Evolutionary conservation across 805 yeast genomes (phyloP).

Genomic region (Wickerhamiella sorbophila): DNA sequence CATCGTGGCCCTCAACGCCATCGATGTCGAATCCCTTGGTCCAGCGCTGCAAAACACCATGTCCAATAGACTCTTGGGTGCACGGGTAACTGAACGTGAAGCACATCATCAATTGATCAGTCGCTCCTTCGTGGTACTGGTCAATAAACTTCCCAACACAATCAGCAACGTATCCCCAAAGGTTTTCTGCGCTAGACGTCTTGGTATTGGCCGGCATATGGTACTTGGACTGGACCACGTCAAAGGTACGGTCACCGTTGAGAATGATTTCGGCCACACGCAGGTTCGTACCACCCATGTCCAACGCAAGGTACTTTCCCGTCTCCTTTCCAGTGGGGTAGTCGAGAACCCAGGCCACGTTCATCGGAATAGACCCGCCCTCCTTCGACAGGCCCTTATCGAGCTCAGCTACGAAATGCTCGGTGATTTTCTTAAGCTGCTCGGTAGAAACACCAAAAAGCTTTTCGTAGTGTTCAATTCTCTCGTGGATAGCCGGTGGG

Average conservation of each 20-base stretch:
- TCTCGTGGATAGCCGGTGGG: slow-evolving; percentile 45
- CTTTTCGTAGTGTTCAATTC: slow-evolving; percentile 42
- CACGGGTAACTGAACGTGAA: slow-evolving; percentile 87
- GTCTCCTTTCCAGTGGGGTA: slow-evolving; percentile 83
- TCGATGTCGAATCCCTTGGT: slow-evolving; percentile 93
- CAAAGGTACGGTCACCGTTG: slow-evolving; percentile 72
- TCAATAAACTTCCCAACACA: slow-evolving; percentile 58
- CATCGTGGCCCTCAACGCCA: slow-evolving; percentile 88
- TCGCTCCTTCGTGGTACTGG: slow-evolving; percentile 49
- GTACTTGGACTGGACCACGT: slow-evolving; percentile 75
- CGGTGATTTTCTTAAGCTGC: slow-evolving; percentile 49
- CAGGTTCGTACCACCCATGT: slow-evolving; percentile 93
- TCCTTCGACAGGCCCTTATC: slow-evolving; percentile 50
- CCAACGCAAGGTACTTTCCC: slow-evolving; percentile 86
- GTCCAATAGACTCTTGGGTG: slow-evolving; percentile 62
- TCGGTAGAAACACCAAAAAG: slow-evolving; percentile 48
- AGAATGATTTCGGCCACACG: slow-evolving; percentile 80
- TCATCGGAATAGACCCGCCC: slow-evolving; percentile 91
- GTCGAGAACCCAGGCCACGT: slow-evolving; percentile 91
- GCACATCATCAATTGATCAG: slow-evolving; percentile 59
- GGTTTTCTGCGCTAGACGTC: slow-evolving; percentile 58
- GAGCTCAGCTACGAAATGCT: slow-evolving; percentile 66
- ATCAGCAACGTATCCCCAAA: slow-evolving; percentile 78
- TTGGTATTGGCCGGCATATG: slow-evolving; percentile 64
- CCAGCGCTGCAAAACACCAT: slow-evolving; percentile 88